phyloP scores from a whole-genome alignment of 2,329 filamentous ascomycete species.

The Byssoonygena ceratinophila region DNA sequence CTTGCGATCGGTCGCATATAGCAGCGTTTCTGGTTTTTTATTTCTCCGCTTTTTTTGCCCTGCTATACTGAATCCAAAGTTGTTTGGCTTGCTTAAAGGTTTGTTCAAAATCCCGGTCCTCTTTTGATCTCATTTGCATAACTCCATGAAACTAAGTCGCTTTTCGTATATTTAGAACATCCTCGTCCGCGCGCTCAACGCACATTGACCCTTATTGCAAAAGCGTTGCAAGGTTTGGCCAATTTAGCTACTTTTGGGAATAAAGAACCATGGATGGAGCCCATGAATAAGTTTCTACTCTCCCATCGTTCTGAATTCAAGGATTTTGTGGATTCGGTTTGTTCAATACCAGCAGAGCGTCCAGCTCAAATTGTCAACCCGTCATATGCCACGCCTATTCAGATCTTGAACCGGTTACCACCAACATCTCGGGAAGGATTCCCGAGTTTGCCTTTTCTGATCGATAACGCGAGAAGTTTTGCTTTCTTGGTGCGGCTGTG shows the following conservation, averaged over 20 bases:
- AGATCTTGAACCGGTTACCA: slow-evolving; percentile 73
- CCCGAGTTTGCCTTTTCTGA: slow-evolving; percentile 80
- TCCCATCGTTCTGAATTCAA: slow-evolving; percentile 71
- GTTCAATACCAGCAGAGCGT: slow-evolving; percentile 65
- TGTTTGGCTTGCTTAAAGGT: slow-evolving; percentile 76
- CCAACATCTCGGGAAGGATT: slow-evolving; percentile 80
- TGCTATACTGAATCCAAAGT: slow-evolving; percentile 87
- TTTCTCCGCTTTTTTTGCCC: slow-evolving; percentile 94
- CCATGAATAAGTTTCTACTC: slow-evolving; percentile 82
- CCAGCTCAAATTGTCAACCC: slow-evolving; percentile 58
- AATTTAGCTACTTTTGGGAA: slow-evolving; percentile 87
- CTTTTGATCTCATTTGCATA: background rate
- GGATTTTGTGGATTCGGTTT: slow-evolving; percentile 75
- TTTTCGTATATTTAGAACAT: slow-evolving; percentile 49
- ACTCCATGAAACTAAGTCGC: slow-evolving; percentile 19
- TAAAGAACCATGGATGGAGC: slow-evolving; percentile 98
- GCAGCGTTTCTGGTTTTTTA: slow-evolving; percentile 86
- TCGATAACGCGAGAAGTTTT: slow-evolving; percentile 78
- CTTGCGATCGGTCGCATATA: slow-evolving; percentile 77
- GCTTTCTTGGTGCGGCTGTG: slow-evolving; percentile 63
- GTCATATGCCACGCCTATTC: slow-evolving; percentile 83
- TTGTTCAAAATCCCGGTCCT: slow-evolving; percentile 18
- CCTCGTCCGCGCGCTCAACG: slow-evolving; percentile 73
- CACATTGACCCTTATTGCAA: slow-evolving; percentile 83
- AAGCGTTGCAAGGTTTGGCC: slow-evolving; percentile 79